phyloP scores from a whole-genome alignment of 2,329 filamentous ascomycete species.

The Aspergillus pseudotamarii region DNA sequence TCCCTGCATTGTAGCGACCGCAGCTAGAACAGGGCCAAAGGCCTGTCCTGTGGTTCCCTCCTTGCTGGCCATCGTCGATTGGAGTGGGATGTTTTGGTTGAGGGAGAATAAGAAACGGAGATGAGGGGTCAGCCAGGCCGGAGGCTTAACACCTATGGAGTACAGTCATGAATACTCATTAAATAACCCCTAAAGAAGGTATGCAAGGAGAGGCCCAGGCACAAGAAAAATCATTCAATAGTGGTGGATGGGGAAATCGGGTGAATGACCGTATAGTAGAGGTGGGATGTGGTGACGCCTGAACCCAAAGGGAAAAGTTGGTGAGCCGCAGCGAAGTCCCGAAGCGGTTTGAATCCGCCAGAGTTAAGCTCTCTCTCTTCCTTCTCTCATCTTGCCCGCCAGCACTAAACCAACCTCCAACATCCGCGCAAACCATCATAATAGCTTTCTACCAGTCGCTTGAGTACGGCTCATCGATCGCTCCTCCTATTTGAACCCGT shows the following conservation, averaged over 20 bases:
- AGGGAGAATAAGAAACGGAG: conserved; percentile 17
- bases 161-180: conserved; percentile 28
- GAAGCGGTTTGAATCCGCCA: conserved; percentile 15
- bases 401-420: background rate
- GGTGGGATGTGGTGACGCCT: conserved; percentile 32
- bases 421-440: background rate
- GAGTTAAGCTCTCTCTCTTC: conserved; percentile 17
- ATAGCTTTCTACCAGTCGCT: background rate
- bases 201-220: conserved; percentile 11
- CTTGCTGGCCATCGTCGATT: conserved; percentile 66
- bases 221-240: conserved; percentile 6
- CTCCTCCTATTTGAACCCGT: background rate
- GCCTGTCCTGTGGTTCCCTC: conserved; percentile 64
- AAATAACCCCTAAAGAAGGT: conserved; percentile 18
- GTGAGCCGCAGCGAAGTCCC: conserved; percentile 29
- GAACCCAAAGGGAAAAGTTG: conserved; percentile 33
- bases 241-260: conserved; percentile 9
- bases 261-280: conserved; percentile 12
- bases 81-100: conserved; percentile 31
- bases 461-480: background rate
- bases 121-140: conserved; percentile 30
- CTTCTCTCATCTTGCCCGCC: conserved; percentile 8
- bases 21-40: conserved; percentile 83
- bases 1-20: conserved; percentile 86
- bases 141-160: conserved; percentile 27